Evolutionary conservation across 2,329 filamentous ascomycete genomes (phyloP).

Genomic region (Dactylellina haptotyla): DNA sequence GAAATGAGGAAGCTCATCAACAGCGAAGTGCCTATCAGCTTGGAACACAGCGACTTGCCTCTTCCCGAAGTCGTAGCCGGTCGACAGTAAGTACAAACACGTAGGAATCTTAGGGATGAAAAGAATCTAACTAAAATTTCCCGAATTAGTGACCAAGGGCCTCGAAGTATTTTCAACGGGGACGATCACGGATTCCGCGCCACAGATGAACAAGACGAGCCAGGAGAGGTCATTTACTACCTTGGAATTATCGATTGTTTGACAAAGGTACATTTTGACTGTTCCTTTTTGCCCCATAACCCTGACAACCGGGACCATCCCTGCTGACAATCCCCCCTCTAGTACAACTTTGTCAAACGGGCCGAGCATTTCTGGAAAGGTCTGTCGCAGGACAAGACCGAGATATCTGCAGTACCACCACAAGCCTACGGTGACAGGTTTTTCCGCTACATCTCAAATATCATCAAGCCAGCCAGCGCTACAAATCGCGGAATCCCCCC

Average conservation of each 20-base stretch:
- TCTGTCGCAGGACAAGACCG: constrained; percentile 79
- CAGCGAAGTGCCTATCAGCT: constrained; percentile 89
- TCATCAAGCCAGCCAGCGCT: constrained; percentile 82
- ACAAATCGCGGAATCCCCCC: constrained; percentile 65
- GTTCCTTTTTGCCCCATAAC: constrained; percentile 17
- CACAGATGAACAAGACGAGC: constrained; percentile 85
- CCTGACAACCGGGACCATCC: constrained; percentile 55
- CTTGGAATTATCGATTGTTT: constrained; percentile 98
- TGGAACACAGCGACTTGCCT: constrained; percentile 80
- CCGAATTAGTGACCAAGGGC: constrained; percentile 70
- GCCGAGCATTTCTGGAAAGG: constrained; percentile 98
- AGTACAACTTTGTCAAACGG: constrained; percentile 96
- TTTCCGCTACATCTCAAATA: constrained; percentile 86
- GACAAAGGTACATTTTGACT: constrained; percentile 74
- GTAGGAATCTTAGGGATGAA: constrained; percentile 7
- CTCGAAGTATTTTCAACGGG: constrained; percentile 83
- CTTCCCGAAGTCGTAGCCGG: constrained; percentile 79
- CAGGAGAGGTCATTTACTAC: constrained; percentile 95
- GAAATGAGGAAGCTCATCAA: constrained; percentile 93
- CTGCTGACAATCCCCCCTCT: constrained; percentile 55
- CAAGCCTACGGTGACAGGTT: constrained; percentile 93
- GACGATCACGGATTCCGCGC: constrained; percentile 94
- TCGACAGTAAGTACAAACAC: constrained; percentile 53
- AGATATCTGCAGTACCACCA: constrained; percentile 92
- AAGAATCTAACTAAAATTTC: constrained; percentile 40